Evolutionary conservation across 805 yeast genomes (phyloP).

Genomic region (Myxozyma neotropica): DNA sequence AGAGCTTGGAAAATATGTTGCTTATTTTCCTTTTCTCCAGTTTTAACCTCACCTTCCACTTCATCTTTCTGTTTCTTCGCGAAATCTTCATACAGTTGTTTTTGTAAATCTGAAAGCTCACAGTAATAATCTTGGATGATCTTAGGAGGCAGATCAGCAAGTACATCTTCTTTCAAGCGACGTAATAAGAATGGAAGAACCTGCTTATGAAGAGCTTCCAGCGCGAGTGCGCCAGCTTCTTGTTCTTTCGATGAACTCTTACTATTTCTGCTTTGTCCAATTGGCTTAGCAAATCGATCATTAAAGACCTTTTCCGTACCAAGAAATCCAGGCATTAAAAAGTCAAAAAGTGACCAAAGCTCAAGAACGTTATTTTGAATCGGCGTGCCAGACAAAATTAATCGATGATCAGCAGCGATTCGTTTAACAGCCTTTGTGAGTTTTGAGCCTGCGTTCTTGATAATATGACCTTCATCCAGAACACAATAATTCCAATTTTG

Average conservation of each 20-base stretch:
- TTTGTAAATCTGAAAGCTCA: slow-evolving; percentile 88
- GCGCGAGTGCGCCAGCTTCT: slow-evolving; percentile 93
- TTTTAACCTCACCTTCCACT: slow-evolving; percentile 48
- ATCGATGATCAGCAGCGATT: slow-evolving; percentile 81
- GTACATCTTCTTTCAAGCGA: slow-evolving; percentile 92
- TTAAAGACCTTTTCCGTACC: slow-evolving; percentile 94
- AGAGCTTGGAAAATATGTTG: slow-evolving; percentile 96
- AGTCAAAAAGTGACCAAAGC: slow-evolving; percentile 96
- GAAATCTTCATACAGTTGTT: slow-evolving; percentile 83
- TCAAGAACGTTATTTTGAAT: slow-evolving; percentile 96
- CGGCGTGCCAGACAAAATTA: slow-evolving; percentile 94
- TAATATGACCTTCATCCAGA: slow-evolving; percentile 96
- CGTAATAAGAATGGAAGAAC: slow-evolving; percentile 95
- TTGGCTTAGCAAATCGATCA: slow-evolving; percentile 96
- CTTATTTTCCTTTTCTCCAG: slow-evolving; percentile 55
- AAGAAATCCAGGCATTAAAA: slow-evolving; percentile 96
- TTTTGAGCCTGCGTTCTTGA: slow-evolving; percentile 87
- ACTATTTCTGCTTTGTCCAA: slow-evolving; percentile 87
- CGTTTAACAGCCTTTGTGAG: slow-evolving; percentile 84
- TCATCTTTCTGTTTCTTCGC: slow-evolving; percentile 77
- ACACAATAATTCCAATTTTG: slow-evolving; percentile 90
- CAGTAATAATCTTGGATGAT: slow-evolving; percentile 98
- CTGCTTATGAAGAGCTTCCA: slow-evolving; percentile 95
- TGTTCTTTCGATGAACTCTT: slow-evolving; percentile 87
- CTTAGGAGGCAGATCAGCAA: slow-evolving; percentile 95